Percentiles rank a stretch among this genome's conserved stretches.
phyloP scores from a whole-genome alignment of 352 stramenopile genomes.

The Pythium pyrilobum region DNA sequence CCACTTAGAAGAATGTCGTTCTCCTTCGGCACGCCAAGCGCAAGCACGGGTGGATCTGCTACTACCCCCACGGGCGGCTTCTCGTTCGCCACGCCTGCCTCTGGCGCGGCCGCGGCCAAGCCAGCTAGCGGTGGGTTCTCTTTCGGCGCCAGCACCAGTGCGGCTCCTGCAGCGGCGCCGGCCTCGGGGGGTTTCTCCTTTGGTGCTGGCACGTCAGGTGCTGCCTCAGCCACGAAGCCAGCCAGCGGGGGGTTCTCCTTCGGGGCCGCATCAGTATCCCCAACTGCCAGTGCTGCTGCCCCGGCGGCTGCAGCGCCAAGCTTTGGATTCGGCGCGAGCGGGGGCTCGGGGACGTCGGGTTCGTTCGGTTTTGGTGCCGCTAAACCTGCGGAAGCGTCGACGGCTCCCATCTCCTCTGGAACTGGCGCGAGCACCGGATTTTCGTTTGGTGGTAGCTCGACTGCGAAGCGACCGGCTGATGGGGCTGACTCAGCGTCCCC shows the following conservation, averaged over 20 bases:
- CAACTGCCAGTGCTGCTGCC: conserved; percentile 15
- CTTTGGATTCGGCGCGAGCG: conserved; percentile 10
- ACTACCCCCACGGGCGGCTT: conserved; percentile 8
- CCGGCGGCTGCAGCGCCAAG: not conserved
- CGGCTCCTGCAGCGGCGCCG: conserved; percentile 9
- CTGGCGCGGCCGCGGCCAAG: not conserved
- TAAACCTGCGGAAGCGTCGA: not conserved
- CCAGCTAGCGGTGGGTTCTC: conserved; percentile 22
- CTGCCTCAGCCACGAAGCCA: conserved; percentile 9
- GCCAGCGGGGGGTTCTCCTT: conserved; percentile 38
- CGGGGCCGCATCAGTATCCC: conserved; percentile 22
- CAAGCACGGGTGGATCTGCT: not conserved
- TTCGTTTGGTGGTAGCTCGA: conserved; percentile 8
- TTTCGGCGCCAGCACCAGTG: conserved; percentile 15
- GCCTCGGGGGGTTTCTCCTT: conserved; percentile 33
- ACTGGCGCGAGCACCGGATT: conserved; percentile 3
- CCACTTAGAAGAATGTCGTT: conserved; percentile 21
- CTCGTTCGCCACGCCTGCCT: conserved; percentile 15
- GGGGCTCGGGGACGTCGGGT: not conserved
- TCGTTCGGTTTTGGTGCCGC: conserved; percentile 12
- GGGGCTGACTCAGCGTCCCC: not conserved
- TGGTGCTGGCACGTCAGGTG: conserved; percentile 2
- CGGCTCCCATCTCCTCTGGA: not conserved
- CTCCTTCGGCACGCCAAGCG: conserved; percentile 24
- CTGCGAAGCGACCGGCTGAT: not conserved